A percentile compares a stretch with the other conserved stretches of the same genome.
Evolutionary conservation across 2,329 filamentous ascomycete species (phyloP).

Genomic region (Aspergillus sp.): DNA sequence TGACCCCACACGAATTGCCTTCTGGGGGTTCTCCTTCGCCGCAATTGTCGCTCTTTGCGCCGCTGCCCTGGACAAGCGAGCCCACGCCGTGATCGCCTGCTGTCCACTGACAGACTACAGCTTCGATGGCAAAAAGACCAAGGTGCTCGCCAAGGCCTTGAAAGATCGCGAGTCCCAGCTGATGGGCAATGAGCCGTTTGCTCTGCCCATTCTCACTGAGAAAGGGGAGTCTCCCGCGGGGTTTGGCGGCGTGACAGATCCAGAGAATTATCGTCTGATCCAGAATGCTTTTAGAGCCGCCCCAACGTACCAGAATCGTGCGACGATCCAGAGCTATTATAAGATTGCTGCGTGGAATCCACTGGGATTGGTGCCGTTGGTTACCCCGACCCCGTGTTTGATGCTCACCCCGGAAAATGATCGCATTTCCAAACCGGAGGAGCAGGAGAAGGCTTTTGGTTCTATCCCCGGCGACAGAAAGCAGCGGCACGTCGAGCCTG

Average conservation of each 20-base stretch:
- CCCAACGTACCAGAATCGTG: slow-evolving; percentile 19
- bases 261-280: slow-evolving; percentile 10
- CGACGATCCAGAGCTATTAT: slow-evolving; percentile 33
- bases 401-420: slow-evolving; percentile 32
- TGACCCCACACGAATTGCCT: slow-evolving; percentile 27
- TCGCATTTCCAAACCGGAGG: slow-evolving; percentile 22
- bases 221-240: slow-evolving; percentile 40
- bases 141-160: slow-evolving; percentile 32
- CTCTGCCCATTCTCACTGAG: slow-evolving; percentile 37
- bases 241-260: slow-evolving; percentile 25
- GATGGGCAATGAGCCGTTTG: slow-evolving; percentile 39
- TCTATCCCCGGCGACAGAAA: too few species aligned
- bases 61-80: slow-evolving; percentile 35
- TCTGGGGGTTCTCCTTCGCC: slow-evolving; percentile 42
- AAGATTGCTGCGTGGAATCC: slow-evolving; percentile 27
- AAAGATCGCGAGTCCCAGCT: slow-evolving; percentile 43
- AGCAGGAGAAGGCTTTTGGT: slow-evolving; percentile 27
- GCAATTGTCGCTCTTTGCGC: slow-evolving; percentile 26
- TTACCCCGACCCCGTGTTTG: slow-evolving; percentile 23
- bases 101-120: slow-evolving; percentile 20
- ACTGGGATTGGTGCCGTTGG: slow-evolving; percentile 15
- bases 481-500: too few species aligned
- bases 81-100: slow-evolving; percentile 25
- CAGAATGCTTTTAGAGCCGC: not conserved
- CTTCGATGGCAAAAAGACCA: not conserved